These are phyloP conservation scores for Macadamia tetraphylla DNA, from an alignment of 164 flowering plant genomes.

Conservation along the genomic window DNA sequence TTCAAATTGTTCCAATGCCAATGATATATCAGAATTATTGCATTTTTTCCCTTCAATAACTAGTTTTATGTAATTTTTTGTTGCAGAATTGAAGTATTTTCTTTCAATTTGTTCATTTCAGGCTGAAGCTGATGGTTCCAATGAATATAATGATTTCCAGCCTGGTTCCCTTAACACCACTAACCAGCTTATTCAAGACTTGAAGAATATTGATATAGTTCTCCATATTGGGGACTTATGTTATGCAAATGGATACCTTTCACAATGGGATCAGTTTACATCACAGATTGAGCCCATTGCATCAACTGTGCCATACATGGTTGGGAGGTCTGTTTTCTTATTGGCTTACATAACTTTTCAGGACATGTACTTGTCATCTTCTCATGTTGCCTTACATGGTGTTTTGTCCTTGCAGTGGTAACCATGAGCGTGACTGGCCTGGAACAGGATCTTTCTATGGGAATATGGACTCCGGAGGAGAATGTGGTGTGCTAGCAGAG, in stretches of 20 bases:
- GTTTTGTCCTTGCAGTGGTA: conserved; percentile 43
- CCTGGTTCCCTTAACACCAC: conserved; percentile 66
- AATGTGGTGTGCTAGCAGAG: conserved; percentile 64
- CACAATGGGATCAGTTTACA: conserved; percentile 80
- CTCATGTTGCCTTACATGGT: neutral
- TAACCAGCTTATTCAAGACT: conserved; percentile 47
- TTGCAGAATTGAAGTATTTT: neutral
- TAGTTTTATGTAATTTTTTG: neutral
- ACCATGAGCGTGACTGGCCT: conserved; percentile 81
- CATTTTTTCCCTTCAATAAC: no score
- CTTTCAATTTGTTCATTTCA: conserved; percentile 14
- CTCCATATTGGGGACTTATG: conserved; percentile 67
- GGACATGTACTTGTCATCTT: no score
- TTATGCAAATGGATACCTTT: conserved; percentile 70
- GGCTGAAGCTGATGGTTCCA: conserved; percentile 74
- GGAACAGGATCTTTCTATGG: conserved; percentile 59
- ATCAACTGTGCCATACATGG: conserved; percentile 59
- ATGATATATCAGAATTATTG: no score
- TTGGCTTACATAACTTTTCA: no score
- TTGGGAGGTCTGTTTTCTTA: conserved; percentile 19
- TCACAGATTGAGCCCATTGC: conserved; percentile 69
- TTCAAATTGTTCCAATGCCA: no score
- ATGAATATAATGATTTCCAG: conserved; percentile 53
- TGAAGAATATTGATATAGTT: conserved; percentile 54
- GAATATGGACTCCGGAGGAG: conserved; percentile 65